These are phyloP conservation scores for Aspergillus cejpii DNA, from an alignment of 2,329 filamentous ascomycete species.

Conservation along the genomic window DNA sequence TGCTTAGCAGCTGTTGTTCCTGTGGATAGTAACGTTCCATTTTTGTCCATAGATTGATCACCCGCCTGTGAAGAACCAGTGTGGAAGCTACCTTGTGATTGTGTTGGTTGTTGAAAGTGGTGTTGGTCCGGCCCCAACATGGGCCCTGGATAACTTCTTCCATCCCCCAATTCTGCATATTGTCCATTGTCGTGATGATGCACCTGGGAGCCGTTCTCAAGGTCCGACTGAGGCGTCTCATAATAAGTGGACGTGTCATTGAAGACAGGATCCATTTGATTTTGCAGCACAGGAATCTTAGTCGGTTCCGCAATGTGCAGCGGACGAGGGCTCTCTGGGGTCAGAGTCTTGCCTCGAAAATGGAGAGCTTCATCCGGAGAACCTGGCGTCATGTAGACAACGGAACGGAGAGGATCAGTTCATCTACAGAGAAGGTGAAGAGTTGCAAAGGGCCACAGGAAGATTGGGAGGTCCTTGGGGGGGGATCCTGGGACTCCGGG, in stretches of 20 bases:
- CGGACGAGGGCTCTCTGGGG: slow-evolving; percentile 65
- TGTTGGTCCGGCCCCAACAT: slow-evolving; percentile 17
- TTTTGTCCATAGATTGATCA: slow-evolving; percentile 21
- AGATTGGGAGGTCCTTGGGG: slow-evolving; percentile 1
- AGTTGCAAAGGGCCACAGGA: slow-evolving; percentile 8
- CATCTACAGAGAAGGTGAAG: slow-evolving; percentile 32
- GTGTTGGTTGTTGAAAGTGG: background rate
- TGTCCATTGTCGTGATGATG: slow-evolving; percentile 9
- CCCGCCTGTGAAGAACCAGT: slow-evolving; percentile 21
- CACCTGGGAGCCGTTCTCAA: slow-evolving; percentile 15
- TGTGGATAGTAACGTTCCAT: slow-evolving; percentile 24
- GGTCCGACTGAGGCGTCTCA: slow-evolving; percentile 37
- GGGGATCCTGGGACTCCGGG: too few species aligned
- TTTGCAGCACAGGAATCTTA: slow-evolving; percentile 62
- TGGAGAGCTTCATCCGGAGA: slow-evolving; percentile 47
- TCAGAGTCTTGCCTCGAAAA: slow-evolving; percentile 59
- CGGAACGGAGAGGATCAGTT: slow-evolving; percentile 24
- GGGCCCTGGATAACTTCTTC: slow-evolving; percentile 10
- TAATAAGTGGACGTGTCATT: slow-evolving; percentile 60
- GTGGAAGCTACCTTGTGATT: slow-evolving; percentile 30
- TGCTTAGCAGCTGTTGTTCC: slow-evolving; percentile 13
- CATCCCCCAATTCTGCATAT: slow-evolving; percentile 13
- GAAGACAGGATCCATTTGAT: slow-evolving; percentile 66
- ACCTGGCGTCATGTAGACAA: slow-evolving; percentile 51
- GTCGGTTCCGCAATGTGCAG: slow-evolving; percentile 61